Evolutionary conservation across 1,284 basidiomycete species (phyloP).

Genomic region (Sporisorium scitamineum): DNA sequence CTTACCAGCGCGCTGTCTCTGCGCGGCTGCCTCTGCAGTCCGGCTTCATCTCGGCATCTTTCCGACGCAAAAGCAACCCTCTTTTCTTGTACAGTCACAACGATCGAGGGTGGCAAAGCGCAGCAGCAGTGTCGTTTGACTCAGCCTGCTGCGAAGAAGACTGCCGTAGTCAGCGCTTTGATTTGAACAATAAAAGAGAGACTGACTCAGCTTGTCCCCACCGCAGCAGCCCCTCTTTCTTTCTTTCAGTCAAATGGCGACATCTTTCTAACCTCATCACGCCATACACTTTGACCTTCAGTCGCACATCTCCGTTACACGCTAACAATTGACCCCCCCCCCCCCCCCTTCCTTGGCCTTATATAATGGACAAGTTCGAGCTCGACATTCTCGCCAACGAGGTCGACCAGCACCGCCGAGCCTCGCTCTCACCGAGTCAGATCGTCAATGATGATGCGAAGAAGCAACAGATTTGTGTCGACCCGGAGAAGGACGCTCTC

Average conservation of each 20-base stretch:
- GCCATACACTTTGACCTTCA: conserved; percentile 3
- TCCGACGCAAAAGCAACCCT: conserved; percentile 5
- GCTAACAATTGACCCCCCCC: no score
- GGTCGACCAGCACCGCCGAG: conserved; percentile 10
- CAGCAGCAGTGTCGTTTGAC: background rate
- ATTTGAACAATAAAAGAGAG: background rate
- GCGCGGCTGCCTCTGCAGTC: background rate
- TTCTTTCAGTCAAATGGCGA: conserved; percentile 12
- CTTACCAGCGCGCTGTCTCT: no score
- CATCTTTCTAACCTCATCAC: conserved; percentile 5
- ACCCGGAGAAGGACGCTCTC: conserved; percentile 9
- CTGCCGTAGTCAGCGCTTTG: background rate
- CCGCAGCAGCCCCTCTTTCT: background rate
- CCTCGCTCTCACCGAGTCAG: background rate
- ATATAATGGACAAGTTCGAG: conserved; percentile 37
- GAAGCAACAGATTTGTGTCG: background rate
- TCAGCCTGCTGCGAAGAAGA: background rate
- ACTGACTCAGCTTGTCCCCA: background rate
- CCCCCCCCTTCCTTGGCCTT: background rate
- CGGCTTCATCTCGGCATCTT: conserved; percentile 34
- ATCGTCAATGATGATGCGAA: background rate
- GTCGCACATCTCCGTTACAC: background rate
- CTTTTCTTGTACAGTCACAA: conserved; percentile 8
- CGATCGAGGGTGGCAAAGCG: background rate
- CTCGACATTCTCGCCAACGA: conserved; percentile 20